Percentiles rank a stretch among this genome's conserved stretches.
Conservation (phyloP, 2,329 filamentous ascomycete genomes). For the Sporothrix pallida region DNA sequence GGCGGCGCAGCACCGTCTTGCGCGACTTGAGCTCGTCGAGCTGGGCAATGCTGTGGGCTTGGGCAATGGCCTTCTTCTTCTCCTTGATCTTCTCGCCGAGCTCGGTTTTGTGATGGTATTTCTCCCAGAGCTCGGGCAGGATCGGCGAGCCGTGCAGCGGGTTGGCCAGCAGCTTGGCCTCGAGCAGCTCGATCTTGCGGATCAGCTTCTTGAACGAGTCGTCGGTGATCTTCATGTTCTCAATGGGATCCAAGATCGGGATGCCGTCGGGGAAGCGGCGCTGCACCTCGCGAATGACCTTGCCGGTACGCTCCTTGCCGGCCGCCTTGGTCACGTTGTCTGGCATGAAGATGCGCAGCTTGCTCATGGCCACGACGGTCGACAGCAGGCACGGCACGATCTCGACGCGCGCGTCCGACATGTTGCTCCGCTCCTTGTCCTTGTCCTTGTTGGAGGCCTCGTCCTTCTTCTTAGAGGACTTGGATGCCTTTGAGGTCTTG, state of each 20-base stretch:
- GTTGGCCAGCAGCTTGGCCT: conserved; percentile 86
- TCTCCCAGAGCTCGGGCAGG: conserved; percentile 81
- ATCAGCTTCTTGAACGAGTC: conserved; percentile 92
- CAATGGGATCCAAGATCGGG: conserved; percentile 86
- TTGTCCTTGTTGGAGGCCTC: conserved; percentile 20
- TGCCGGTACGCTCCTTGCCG: conserved; percentile 71
- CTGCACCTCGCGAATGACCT: conserved; percentile 77
- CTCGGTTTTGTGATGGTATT: conserved; percentile 81
- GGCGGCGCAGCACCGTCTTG: conserved; percentile 89
- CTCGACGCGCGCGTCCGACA: conserved; percentile 63
- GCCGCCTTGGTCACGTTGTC: conserved; percentile 72
- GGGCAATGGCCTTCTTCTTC: conserved; percentile 83
- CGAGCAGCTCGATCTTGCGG: conserved; percentile 94
- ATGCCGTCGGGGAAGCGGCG: conserved; percentile 91
- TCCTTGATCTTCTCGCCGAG: conserved; percentile 80
- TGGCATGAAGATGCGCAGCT: conserved; percentile 82
- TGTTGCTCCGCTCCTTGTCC: conserved; percentile 6
- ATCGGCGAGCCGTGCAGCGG: conserved; percentile 89
- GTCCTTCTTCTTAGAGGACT: neutral
- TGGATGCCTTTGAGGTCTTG: conserved; percentile 10
- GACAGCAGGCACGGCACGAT: conserved; percentile 85
- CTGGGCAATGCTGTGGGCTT: conserved; percentile 86
- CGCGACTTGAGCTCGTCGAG: conserved; percentile 95
- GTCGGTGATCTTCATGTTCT: conserved; percentile 94
- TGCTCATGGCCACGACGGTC: conserved; percentile 82